Evolutionary conservation across 2,329 filamentous ascomycete species (phyloP).

Genomic region (Calonectria pseudoturangicola): DNA sequence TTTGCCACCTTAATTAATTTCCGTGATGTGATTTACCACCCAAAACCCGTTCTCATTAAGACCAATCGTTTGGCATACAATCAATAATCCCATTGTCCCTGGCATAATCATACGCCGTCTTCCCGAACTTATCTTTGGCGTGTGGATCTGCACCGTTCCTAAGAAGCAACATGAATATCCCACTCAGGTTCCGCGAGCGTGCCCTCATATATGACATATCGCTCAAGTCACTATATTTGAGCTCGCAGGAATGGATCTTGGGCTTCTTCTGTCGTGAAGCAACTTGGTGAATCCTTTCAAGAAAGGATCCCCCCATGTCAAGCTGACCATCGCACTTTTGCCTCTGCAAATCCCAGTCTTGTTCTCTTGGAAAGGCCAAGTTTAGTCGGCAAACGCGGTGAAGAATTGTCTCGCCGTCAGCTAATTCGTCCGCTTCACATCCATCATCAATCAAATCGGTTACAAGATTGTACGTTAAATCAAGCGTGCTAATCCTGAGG

Average conservation of each 20-base stretch:
- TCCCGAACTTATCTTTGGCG: not conserved
- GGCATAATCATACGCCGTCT: slow-evolving; percentile 8
- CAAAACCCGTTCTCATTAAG: not conserved
- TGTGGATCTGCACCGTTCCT: slow-evolving; percentile 1
- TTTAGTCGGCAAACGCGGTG: slow-evolving; percentile 13
- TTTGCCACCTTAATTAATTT: too few species aligned
- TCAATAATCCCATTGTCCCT: not conserved
- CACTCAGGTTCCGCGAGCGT: slow-evolving; percentile 11
- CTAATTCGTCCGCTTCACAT: not conserved
- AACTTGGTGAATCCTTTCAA: not conserved
- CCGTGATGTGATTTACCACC: too few species aligned
- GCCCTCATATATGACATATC: slow-evolving; percentile 11
- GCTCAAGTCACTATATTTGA: slow-evolving; percentile 2
- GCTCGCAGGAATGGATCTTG: slow-evolving; percentile 7
- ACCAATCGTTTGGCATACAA: not conserved
- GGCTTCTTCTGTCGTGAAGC: not conserved
- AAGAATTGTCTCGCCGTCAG: slow-evolving; percentile 20
- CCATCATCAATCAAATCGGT: not conserved
- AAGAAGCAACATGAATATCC: not conserved
- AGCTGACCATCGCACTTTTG: slow-evolving; percentile 1
- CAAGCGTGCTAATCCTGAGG: slow-evolving; percentile 18
- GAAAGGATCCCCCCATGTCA: slow-evolving; percentile 1
- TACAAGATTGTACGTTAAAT: slow-evolving; percentile 8
- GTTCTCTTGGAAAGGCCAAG: not conserved
- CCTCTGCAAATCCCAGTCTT: slow-evolving; percentile 13